Percentiles rank a stretch among this genome's conserved stretches.
phyloP scores from a whole-genome alignment of 192 early-diverging fungal species.

The Podila epigama region DNA sequence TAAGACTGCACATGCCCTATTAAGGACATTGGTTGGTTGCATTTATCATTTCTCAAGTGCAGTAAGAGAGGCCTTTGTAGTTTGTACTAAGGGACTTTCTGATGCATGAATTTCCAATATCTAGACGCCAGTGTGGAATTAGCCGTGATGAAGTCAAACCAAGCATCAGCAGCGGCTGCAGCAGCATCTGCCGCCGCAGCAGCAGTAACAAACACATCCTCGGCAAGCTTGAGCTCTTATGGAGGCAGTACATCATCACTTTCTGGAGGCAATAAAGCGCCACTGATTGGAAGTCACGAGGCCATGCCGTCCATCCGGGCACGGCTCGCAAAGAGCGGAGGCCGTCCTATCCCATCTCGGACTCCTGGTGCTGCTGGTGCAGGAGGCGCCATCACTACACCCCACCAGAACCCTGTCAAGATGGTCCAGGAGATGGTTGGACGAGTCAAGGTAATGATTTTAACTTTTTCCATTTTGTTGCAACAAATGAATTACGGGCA shows the following conservation, averaged over 20 bases:
- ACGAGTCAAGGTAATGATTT: constrained; percentile 68
- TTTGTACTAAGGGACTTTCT: no score
- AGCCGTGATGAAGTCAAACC: constrained; percentile 59
- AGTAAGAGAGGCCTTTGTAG: no score
- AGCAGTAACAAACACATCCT: constrained; percentile 12
- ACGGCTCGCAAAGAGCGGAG: constrained; percentile 27
- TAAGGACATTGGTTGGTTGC: no score
- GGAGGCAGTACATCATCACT: constrained; percentile 17
- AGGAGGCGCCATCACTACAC: neutral
- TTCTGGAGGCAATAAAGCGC: constrained; percentile 3
- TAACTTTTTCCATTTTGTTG: neutral
- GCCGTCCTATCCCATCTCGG: constrained; percentile 4
- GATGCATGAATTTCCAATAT: neutral
- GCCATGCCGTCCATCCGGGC: constrained; percentile 44
- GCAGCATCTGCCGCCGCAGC: no score
- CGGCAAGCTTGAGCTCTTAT: constrained; percentile 19
- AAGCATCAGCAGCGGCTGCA: no score
- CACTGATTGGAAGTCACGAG: constrained; percentile 41
- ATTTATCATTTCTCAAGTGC: no score
- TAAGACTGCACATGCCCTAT: constrained; percentile 11
- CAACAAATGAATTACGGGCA: neutral
- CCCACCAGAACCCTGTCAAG: constrained; percentile 64
- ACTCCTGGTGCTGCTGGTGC: neutral
- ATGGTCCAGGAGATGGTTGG: constrained; percentile 82
- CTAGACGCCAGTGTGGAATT: constrained; percentile 62